A percentile compares a stretch with the other conserved stretches of the same genome.
phyloP scores from a whole-genome alignment of 257 asterid genomes.

The Voacanga thouarsii region DNA sequence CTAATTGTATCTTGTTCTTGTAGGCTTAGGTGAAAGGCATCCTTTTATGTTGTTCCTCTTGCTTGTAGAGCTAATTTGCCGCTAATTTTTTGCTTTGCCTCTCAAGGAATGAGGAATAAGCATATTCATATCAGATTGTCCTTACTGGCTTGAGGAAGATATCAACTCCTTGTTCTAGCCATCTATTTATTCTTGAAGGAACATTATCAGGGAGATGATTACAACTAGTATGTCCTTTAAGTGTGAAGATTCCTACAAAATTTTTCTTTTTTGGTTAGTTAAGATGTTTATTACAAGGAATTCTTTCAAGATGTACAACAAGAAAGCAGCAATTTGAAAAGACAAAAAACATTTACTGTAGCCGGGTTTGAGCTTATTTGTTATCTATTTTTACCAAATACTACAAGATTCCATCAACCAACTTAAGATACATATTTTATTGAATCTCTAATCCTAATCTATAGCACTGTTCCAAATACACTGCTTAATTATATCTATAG shows the following conservation, averaged over 20 bases:
- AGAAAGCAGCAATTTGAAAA: no score
- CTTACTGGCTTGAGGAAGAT: conserved; percentile 81
- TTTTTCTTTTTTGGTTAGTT: no score
- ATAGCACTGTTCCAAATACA: no score
- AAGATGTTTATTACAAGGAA: no score
- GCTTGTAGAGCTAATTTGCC: not conserved
- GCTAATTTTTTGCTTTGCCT: conserved; percentile 16
- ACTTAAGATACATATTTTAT: no score
- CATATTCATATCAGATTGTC: conserved; percentile 63
- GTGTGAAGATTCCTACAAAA: conserved; percentile 38
- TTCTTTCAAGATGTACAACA: no score
- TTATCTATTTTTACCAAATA: no score
- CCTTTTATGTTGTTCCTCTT: not conserved
- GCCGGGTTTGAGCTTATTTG: no score
- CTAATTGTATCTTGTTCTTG: not conserved
- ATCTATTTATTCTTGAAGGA: conserved; percentile 76
- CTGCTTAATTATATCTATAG: no score
- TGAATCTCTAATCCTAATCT: no score
- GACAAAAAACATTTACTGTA: no score
- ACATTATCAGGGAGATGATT: conserved; percentile 90
- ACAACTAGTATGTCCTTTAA: conserved; percentile 77
- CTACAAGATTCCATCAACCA: no score
- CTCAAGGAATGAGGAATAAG: conserved; percentile 64
- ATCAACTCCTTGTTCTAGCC: conserved; percentile 83
- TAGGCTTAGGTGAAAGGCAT: not conserved